Base-by-base conservation (phyloP, 805 yeast genomes). In the Lachancea mirantina region DNA sequence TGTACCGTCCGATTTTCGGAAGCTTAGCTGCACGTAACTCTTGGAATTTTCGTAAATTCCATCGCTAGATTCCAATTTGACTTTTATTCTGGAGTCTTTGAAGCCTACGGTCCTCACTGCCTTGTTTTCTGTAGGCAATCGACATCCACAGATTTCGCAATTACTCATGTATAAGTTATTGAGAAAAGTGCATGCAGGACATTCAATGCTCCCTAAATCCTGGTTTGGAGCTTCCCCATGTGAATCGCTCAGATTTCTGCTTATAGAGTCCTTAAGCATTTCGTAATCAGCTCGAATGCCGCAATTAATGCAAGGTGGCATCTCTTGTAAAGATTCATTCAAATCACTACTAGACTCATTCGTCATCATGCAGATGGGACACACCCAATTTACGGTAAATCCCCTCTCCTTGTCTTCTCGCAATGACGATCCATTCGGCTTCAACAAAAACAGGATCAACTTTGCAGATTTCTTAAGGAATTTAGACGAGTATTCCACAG, bases 141-240 rank as follows among this genome's bases (percentile, higher is more conserved):
- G 63, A 0, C 78, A 64, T 0, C 95, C 96, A 60, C 97, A 89
- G 50, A 92, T 70, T 55, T 89, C 98, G 57, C 98, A 89, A 41
- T 65, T 67, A 22, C 66, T 57, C 65, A 89, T 64, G 2, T 83
- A 74, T 0, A 87, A 82, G 54, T 88, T 95, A 52, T 89, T 92
- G 8, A 74, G 60, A 48, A 87, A 89, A 0, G 97, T 84, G 45
- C 94, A 84, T 8, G 63, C 52, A 3, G 74, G 66, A 38, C 83
- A 76, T 14, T 15, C 34, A 9, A 42, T 39, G 22, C 56, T 55
- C 16, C 33, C 43, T 3, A 18, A 26, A 15, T 22, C 25, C 14
- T 23, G 15, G 11, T 17, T 19, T 15, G 34, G 15, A 27, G 24
- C 16, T 19, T 22, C 14, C 9, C n/a, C 16, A 11, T 7, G 8